These are phyloP conservation scores for Lepraria neglecta DNA, from an alignment of 495 filamentous ascomycete genomes.

Conservation along the genomic window DNA sequence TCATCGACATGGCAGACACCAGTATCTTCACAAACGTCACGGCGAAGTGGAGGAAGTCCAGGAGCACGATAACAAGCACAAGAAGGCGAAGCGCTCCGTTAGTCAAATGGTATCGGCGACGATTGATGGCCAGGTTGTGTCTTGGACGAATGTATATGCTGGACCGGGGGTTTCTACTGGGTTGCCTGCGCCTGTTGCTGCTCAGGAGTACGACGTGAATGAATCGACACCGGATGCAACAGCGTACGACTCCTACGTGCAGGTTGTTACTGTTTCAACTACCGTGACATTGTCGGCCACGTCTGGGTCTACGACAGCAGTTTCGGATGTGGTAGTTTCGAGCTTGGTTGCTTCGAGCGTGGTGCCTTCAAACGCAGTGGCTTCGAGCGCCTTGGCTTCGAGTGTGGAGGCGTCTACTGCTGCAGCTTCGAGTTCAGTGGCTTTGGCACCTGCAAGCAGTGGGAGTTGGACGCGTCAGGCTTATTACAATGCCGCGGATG, in stretches of 20 bases:
- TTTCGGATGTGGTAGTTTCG: neutral
- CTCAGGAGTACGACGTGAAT: conserved; percentile 7
- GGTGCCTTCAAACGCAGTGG: neutral
- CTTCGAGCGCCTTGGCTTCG: neutral
- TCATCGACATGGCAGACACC: conserved; percentile 35
- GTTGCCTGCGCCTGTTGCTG: neutral
- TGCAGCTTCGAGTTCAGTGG: neutral
- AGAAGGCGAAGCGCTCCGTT: conserved; percentile 36
- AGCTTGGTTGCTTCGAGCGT: neutral
- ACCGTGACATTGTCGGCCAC: neutral
- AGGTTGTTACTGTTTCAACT: neutral
- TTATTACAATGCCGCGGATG: conserved; percentile 50
- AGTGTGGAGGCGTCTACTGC: neutral
- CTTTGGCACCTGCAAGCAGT: neutral
- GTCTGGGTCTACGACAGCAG: too few relatives aligned
- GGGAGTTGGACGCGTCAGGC: conserved; percentile 39
- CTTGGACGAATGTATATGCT: conserved; percentile 52
- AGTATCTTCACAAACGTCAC: conserved; percentile 32
- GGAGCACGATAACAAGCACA: conserved; percentile 26
- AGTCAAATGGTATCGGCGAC: conserved; percentile 50
- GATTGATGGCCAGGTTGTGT: conserved; percentile 55
- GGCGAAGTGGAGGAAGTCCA: conserved; percentile 21
- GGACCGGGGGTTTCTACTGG: conserved; percentile 34
- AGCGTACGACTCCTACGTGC: neutral
- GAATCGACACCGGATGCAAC: conserved; percentile 9